Base-by-base conservation (phyloP, 148 eudicot species). In the Chenopodium quinoa region DNA sequence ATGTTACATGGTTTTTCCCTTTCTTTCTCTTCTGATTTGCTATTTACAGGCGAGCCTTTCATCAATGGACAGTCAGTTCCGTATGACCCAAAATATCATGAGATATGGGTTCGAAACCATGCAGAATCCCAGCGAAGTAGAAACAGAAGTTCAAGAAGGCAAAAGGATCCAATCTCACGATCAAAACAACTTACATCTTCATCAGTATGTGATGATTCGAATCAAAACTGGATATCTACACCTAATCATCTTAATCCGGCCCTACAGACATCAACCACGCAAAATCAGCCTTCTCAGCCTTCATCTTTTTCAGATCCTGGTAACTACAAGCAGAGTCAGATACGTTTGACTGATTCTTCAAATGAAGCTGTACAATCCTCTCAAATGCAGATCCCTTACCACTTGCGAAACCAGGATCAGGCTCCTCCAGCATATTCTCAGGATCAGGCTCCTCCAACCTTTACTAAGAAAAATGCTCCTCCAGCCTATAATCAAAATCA, bases 51-150 rank as follows among this genome's bases (percentile, higher is more conserved):
- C 9, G 87, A 85, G 71, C 87, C 87, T 73, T 81, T 85, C 50
- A 85, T 85, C 74, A 62, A 85, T n/a, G 87, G 87, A 1, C 82
- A 78, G 77, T 71, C 84, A 56, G 87, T 85, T 66, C 84, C 87
- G 7, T 85, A 85, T 58, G 87, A 85, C 76, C 87, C 87, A 47
- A 85, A 77, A 48, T 85, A 85, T 75, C 87, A 85, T 78, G 87
- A 78, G 48, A 34, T 20, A 40, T 85, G 87, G 87, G 75, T 81
- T 9, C 64, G 65, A 0, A 85, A 85, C 65, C 25, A 78, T 78
- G 46, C 68, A 34, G 54, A 64, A 27, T 75, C 83, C 31, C 79
- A 27, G 34, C 23, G 23, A 66, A 75, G 25, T 66, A 75, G 50
- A n/a, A 22, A 31, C 32, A 66, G 23, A 32, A 52, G 29, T 64